Base-by-base conservation (phyloP, 2,329 filamentous ascomycete species). In the Neofusicoccum sp. region DNA sequence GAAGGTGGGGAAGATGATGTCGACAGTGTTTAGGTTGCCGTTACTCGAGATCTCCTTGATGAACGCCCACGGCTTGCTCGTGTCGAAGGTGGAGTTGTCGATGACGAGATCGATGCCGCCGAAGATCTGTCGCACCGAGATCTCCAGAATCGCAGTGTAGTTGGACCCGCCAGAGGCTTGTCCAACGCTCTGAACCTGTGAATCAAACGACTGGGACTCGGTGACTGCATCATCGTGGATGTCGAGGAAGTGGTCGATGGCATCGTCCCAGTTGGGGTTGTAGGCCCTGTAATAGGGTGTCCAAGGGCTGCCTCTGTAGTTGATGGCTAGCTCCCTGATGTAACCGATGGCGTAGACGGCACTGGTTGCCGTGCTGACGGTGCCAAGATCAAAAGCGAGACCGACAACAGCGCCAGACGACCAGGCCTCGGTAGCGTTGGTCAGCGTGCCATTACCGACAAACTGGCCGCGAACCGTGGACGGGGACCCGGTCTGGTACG, bases 1-100 rank as follows among this genome's bases (percentile, higher is more conserved):
- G 60, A 79, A 79, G 5, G 74, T 71, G 1, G 78, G 76, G 70
- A 75, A 78, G 41, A 80, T 78, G 39, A 80, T 71, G 64, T 80
- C 78, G 14, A 80, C 71, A 0, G 78, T 80, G 61, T 80, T 78
- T 43, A 78, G 63, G 61, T 80, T 79, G 3, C 77, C 78, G 61
- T 80, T 72, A 47, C 77, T 79, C 4, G 76, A 78, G 44, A 80
- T 73, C 64, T 80, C 78, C 56, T 80, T 80, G 64, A 80, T 72
- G 43, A 79, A 80, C 5, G 73, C 76, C 34, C 77, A 64, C 1
- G 73, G 68, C 37, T 74, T 66, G 16, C 65, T 67, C 1, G 71
- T 73, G 62, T 75, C 67, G 4, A 73, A 67, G 4, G 75, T 71
- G 39, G 71, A 70, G 29, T 71, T 66, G 14, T 76, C 73, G 43